Conservation (phyloP, 2,329 filamentous ascomycete genomes). For the Aspergillus sergii region DNA sequence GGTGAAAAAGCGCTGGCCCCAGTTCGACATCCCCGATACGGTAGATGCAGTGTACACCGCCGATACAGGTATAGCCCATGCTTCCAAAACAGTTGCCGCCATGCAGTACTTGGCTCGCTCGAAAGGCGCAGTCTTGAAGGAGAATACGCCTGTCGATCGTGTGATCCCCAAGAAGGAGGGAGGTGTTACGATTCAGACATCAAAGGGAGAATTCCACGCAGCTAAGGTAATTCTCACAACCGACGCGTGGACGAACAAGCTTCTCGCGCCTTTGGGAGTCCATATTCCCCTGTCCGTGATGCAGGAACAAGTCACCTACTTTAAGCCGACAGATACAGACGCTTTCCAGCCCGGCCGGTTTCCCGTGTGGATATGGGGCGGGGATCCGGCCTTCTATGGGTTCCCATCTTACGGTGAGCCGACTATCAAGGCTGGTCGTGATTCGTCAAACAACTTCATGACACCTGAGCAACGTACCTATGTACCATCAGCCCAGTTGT, state of each 20-base stretch:
- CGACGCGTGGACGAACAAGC: neutral
- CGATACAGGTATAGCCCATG: neutral
- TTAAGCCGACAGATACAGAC: neutral
- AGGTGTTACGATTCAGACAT: neutral
- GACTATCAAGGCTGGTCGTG: conserved; percentile 27
- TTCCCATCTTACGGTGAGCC: neutral
- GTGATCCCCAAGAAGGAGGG: neutral
- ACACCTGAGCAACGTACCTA: conserved; percentile 30
- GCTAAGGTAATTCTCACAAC: neutral
- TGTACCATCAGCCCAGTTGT: conserved; percentile 28
- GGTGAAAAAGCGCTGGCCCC: neutral
- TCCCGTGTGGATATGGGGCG: neutral
- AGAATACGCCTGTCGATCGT: neutral
- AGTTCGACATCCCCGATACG: neutral
- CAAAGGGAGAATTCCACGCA: neutral
- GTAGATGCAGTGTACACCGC: neutral
- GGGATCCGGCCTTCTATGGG: neutral
- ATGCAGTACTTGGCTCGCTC: neutral
- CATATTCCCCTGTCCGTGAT: neutral
- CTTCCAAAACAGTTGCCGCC: neutral
- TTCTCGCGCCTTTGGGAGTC: neutral
- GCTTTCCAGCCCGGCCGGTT: neutral
- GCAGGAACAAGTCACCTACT: neutral
- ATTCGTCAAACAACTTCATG: conserved; percentile 29
- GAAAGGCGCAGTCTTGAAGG: neutral